Conservation (phyloP, 2,329 filamentous ascomycete genomes). For the Herpotrichia juniperi region DNA sequence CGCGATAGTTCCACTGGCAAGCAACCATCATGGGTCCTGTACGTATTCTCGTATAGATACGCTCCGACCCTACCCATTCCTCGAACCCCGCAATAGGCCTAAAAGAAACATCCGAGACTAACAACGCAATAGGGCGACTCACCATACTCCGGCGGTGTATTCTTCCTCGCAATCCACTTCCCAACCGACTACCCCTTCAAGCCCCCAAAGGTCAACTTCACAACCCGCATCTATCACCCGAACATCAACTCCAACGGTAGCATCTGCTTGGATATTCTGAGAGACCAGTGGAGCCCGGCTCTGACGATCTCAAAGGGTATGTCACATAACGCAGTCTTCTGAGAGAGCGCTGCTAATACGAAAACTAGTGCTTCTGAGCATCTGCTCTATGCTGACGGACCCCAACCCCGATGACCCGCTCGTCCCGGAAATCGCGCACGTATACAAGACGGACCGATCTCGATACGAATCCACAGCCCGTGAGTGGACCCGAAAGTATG, state of each 20-base stretch:
- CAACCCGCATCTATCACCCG: conserved; percentile 98
- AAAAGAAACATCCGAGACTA: conserved; percentile 28
- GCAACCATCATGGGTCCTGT: conserved; percentile 99
- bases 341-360: conserved; percentile 23
- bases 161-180: conserved; percentile 99
- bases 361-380: conserved; percentile 83
- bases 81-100: conserved; percentile 12
- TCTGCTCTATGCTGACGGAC: conserved; percentile 99
- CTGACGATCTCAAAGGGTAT: conserved; percentile 98
- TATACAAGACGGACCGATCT: conserved; percentile 98
- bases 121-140: conserved; percentile 75
- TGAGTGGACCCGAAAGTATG: conserved; percentile 99
- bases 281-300: conserved; percentile 99
- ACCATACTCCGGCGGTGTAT: conserved; percentile 96
- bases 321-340: conserved; percentile 15
- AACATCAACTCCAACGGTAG: conserved; percentile 99
- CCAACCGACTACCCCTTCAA: conserved; percentile 99
- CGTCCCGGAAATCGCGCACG: conserved; percentile 97
- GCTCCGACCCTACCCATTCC: background rate
- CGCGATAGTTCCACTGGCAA: conserved; percentile 95
- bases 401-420: conserved; percentile 99
- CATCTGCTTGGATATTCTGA: conserved; percentile 97
- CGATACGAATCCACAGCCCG: conserved; percentile 95
- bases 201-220: conserved; percentile 99
- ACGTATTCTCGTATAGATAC: conserved; percentile 56